Base-by-base conservation (phyloP, 805 yeast species). In the Maudiozyma barnettii region DNA sequence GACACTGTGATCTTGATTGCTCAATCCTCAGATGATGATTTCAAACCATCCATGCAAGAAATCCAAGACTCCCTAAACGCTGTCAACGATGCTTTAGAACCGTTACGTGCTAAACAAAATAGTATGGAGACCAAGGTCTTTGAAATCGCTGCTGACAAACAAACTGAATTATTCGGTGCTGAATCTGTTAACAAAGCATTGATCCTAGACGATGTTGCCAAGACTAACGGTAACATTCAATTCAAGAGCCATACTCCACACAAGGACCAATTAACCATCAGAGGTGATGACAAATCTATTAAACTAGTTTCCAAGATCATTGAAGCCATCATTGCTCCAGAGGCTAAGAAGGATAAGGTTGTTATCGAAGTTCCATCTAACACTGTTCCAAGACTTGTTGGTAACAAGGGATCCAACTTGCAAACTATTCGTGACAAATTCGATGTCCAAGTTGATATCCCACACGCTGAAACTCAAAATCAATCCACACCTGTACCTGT, bases 371-470 rank as follows among this genome's bases (percentile, higher is more conserved):
- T 88, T 61, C 95, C 96, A 51, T 66, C 79, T 2, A 68, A 73
- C 45, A 77, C 79, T 43, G 70, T 91, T 50, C 76, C 93, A 26
- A 81, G 93, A 67, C 73, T 95, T 46, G 88, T 93, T 65, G 99
- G 99, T 55, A 84, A 83, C 62, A 84, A 79, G 51, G 99, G 99
- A 47, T 69, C 86, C 39, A 79, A 80, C 60, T 68, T 93, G 60
- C 77, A 78, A 55, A 70, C 77, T 44, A 64, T 88, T 50, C 75
- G 84, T 52, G 86, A 84, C 9, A 83, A 84, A 58, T 87, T 73
- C 57, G 87, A 81, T 43, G 87, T 85, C 54, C 76, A 75, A 55
- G 74, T 93, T 51, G 95, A 90, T 58, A 81, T 88, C 46, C 78
- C 77, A 45, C 52, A 54, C 18, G 81, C 77, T 43, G 74, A 69